Base-by-base conservation (phyloP, 371 early-diverging fungal genomes). In the Mucor sp. region DNA sequence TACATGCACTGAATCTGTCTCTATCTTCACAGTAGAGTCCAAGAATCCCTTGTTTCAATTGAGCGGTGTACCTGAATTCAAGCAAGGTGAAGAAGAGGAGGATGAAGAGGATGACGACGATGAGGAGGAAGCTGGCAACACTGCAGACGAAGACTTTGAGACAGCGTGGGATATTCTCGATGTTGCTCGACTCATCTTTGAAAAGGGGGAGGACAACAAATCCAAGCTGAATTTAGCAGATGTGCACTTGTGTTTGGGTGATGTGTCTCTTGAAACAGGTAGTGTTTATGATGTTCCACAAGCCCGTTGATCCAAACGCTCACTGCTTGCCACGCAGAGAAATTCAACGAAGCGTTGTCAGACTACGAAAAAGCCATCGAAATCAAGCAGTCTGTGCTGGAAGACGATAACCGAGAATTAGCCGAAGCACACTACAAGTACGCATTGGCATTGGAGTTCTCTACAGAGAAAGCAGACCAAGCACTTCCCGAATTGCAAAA, bases 161-260 rank as follows among this genome's bases (percentile, higher is more conserved):
- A 80, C 91, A 3, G 97, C 97, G 1, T 96, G 94, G 94, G 91
- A 95, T 65, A 87, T 91, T 32, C 80, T 97, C 56, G 95, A 95
- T 67, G 71, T 94, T 19, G 94, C 95, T 14, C 91, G 96, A 19
- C 83, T 94, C 9, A 91, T 95, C 11, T 94, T 90, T 65, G 83
- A 87, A 58, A 85, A 91, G 47, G 74, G 77, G 17, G 88, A 81
- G 0, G 87, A 84, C 43, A 77, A 84, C 27, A 85, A 90, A 43
- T 81, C 89, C 2, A 85, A 83, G 53, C 71, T 88, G 5, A 91
- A 89, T 58, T 70, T 90, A 14, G 88, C 89, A 0, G 94, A 94
- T 69, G 90, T 93, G 19, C 83, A 89, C 47, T 82, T 90, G 65
- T 84, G 85, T 8, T 76, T 94, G 27, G 94, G 92, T 37, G 97